Conservation (phyloP, 2,329 filamentous ascomycete species). For the Monosporascus sp. region DNA sequence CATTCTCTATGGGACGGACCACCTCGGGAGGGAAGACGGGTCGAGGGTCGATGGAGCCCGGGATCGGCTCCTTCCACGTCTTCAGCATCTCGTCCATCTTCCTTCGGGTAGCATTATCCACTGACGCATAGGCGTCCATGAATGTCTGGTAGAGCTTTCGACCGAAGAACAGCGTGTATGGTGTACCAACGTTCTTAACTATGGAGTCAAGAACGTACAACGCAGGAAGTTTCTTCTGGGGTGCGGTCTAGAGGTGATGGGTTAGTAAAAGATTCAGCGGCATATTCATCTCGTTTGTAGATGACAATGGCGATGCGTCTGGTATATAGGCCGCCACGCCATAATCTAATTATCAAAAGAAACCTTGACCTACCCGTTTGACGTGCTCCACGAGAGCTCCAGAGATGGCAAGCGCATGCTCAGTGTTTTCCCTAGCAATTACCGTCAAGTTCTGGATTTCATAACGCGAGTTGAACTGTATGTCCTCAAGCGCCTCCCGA, state of each 20-base stretch:
- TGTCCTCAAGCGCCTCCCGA: slow-evolving; percentile 84
- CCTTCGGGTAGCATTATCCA: slow-evolving; percentile 74
- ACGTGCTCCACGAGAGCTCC: slow-evolving; percentile 90
- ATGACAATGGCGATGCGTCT: neutral
- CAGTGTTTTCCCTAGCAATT: slow-evolving; percentile 95
- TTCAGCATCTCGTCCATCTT: slow-evolving; percentile 97
- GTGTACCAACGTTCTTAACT: slow-evolving; percentile 96
- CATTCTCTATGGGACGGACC: slow-evolving; percentile 88
- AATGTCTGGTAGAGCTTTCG: slow-evolving; percentile 90
- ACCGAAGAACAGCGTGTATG: slow-evolving; percentile 92
- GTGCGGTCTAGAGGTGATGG: slow-evolving; percentile 61
- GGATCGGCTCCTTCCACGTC: slow-evolving; percentile 96
- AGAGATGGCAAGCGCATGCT: slow-evolving; percentile 90
- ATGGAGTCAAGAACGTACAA: slow-evolving; percentile 97
- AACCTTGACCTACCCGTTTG: slow-evolving; percentile 68
- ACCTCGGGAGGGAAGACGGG: slow-evolving; percentile 87
- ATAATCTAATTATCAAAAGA: slow-evolving; percentile 10
- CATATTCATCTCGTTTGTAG: neutral
- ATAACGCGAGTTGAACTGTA: slow-evolving; percentile 84
- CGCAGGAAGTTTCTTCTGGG: slow-evolving; percentile 87
- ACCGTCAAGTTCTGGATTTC: slow-evolving; percentile 97
- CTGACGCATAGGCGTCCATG: slow-evolving; percentile 91
- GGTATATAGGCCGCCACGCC: too few species aligned
- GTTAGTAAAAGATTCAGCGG: neutral
- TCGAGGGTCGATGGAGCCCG: slow-evolving; percentile 85